Evolutionary conservation across 306 rosid species (phyloP).

Genomic region (Inga laurina): DNA sequence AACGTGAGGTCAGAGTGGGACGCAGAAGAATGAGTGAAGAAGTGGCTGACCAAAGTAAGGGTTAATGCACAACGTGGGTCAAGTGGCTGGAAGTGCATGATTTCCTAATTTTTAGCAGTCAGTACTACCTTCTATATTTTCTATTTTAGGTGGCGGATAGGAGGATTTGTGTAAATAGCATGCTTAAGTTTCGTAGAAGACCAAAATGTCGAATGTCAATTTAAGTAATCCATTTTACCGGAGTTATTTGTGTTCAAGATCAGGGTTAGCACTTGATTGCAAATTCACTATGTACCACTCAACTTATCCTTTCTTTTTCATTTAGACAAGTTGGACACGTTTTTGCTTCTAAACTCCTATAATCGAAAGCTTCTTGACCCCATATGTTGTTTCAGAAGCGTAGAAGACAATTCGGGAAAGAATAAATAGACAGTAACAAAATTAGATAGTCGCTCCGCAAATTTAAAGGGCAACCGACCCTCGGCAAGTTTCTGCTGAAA

Average conservation of each 20-base stretch:
- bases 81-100: not conserved
- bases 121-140: not conserved
- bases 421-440: not conserved
- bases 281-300: not conserved
- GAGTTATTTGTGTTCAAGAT: not conserved
- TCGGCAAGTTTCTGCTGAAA: slow-evolving; percentile 76
- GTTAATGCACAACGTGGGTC: not conserved
- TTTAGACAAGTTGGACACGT: not conserved
- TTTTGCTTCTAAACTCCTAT: not conserved
- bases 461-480: slow-evolving; percentile 41
- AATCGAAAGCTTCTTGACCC: not conserved
- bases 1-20: not conserved
- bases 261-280: not conserved
- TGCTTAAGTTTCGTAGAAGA: not conserved
- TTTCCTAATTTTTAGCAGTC: not conserved
- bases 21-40: not conserved
- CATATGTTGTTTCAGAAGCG: not conserved
- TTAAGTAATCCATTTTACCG: not conserved
- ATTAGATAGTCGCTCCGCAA: not conserved
- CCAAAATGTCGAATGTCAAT: not conserved
- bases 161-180: not conserved
- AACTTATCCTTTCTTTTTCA: not conserved
- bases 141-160: not conserved
- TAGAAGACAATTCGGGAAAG: not conserved
- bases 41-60: not conserved